Evolutionary conservation across 208 protist species (phyloP), one percentile per base, ranked within the genome.

Genomic region (Crithidia expoeki): DNA sequence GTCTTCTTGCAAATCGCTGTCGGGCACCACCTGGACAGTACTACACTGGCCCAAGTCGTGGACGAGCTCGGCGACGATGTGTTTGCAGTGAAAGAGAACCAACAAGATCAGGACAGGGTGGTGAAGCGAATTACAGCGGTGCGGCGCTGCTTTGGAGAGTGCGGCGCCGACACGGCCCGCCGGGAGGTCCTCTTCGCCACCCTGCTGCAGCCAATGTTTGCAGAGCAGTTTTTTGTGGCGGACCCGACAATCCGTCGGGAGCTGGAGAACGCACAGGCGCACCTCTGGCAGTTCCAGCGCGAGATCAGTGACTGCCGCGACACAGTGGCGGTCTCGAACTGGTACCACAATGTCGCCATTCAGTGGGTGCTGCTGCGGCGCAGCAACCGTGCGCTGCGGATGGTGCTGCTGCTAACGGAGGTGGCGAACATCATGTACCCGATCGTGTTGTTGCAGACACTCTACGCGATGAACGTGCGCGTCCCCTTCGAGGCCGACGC

Each of bases 351-450:
- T 57, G 79, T 93, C 6, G 81, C 84, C 12, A 75, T 86, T 46
- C 88, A 90, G 44, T 93, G 88, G 84, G 69, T 84, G 23, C 50
- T 93, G 40, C 80, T 94, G 11, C 63, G 67, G 2, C 73, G 80
- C 23, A 86, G 88, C 46, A 96, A 94, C 71, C 80, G 81, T 25
- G 86, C 88, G 4, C 76, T 94, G 55, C 91, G 91, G 7, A 86
- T 88, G 85, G 68, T 85, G 49, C 64, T 94, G 14, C 62, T 90
- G 25, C 68, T 96, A 12, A 85, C 86, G 1, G 83, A 96, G 60
- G 73, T 93, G 62, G 72, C 76, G 44, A 96, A 94, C 58, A 91
- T 96, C 53, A 83, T 96, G 78, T 92, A 92, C 50, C 88, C 88
- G 12, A 76, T 96, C 21, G 58, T 94, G 42, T 86, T 86, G 33